These are phyloP conservation scores for Tubosaeta sp. DNA, from an alignment of 768 basidiomycete species.

Conservation along the genomic window DNA sequence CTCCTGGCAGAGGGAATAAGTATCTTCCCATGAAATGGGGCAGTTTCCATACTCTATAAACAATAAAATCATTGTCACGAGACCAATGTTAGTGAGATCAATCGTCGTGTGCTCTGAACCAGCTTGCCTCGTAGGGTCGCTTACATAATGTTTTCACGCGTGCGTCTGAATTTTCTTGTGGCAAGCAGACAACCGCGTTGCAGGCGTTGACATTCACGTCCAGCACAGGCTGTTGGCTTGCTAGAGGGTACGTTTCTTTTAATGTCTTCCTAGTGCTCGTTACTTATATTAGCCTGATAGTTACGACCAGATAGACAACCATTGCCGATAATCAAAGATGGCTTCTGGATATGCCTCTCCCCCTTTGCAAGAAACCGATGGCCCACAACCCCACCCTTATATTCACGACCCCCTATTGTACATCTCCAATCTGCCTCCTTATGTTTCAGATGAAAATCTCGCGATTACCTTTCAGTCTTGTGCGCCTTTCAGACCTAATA, in stretches of 20 bases:
- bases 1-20: background rate
- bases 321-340: slow-evolving; percentile 32
- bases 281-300: background rate
- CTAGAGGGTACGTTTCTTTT: slow-evolving; percentile 19
- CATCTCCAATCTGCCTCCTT: slow-evolving; percentile 72
- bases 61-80: background rate
- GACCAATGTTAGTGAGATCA: no score
- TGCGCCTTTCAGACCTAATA: slow-evolving; percentile 78
- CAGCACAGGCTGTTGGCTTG: slow-evolving; percentile 30
- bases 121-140: no score
- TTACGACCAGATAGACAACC: slow-evolving; percentile 18
- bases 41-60: no score
- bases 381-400: slow-evolving; percentile 64
- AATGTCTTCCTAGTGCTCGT: background rate
- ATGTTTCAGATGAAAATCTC: slow-evolving; percentile 72
- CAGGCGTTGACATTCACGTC: slow-evolving; percentile 28
- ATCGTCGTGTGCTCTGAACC: no score
- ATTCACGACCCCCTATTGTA: slow-evolving; percentile 80
- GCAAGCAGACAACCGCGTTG: slow-evolving; percentile 10
- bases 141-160: slow-evolving; percentile 34
- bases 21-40: background rate
- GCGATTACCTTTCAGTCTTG: slow-evolving; percentile 70
- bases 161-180: slow-evolving; percentile 26
- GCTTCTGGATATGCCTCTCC: slow-evolving; percentile 34
- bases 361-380: slow-evolving; percentile 28